A percentile compares a stretch with the other conserved stretches of the same genome.
Conservation (phyloP, 768 basidiomycete genomes). For the Tricholoma furcatifolium region DNA sequence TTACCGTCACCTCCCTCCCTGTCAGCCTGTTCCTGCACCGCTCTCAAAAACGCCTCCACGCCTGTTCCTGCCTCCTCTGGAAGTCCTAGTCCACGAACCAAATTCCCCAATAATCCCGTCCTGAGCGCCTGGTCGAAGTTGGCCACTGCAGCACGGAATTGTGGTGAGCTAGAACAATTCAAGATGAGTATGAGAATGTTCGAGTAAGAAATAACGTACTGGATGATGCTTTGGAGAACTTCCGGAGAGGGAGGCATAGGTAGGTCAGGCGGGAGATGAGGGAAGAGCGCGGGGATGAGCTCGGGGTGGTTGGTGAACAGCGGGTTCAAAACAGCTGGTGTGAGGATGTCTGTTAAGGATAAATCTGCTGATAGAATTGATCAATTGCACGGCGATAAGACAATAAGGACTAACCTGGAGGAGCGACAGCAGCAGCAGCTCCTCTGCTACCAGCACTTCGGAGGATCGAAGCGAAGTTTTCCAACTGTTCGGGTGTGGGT, state of each 20-base stretch:
- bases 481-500: slow-evolving; percentile 65
- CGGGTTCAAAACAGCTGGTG: slow-evolving; percentile 68
- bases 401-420: slow-evolving; percentile 29
- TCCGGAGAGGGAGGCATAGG: slow-evolving; percentile 68
- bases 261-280: slow-evolving; percentile 80
- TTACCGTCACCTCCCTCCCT: slow-evolving; percentile 37
- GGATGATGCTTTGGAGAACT: slow-evolving; percentile 70
- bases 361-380: slow-evolving; percentile 39
- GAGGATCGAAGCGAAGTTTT: slow-evolving; percentile 56
- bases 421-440: slow-evolving; percentile 20
- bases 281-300: slow-evolving; percentile 68
- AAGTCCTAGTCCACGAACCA: slow-evolving; percentile 78
- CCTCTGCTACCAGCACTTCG: slow-evolving; percentile 37
- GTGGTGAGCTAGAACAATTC: slow-evolving; percentile 53
- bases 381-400: neutral
- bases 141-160: slow-evolving; percentile 76
- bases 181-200: neutral
- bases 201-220: slow-evolving; percentile 28
- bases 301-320: slow-evolving; percentile 71
- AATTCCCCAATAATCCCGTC: slow-evolving; percentile 72
- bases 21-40: slow-evolving; percentile 73
- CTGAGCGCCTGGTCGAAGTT: slow-evolving; percentile 83
- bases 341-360: slow-evolving; percentile 73
- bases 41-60: slow-evolving; percentile 76
- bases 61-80: slow-evolving; percentile 84